A percentile compares a stretch with the other conserved stretches of the same genome.
phyloP scores from a whole-genome alignment of 2,329 filamentous ascomycete genomes.

The Mariannaea sp. region DNA sequence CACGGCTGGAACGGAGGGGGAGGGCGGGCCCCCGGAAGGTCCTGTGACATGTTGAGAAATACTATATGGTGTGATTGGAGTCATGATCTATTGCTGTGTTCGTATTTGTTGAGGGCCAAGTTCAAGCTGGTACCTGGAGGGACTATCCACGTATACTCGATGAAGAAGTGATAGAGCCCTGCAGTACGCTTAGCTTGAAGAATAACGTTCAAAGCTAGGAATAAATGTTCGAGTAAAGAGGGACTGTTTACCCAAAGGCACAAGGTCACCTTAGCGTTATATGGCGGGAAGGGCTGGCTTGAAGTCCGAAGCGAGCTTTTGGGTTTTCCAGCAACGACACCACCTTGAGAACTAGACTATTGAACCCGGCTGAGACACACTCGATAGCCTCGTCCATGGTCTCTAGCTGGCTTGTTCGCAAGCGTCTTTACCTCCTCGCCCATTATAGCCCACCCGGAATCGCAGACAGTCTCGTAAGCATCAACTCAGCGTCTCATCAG shows the following conservation, averaged over 20 bases:
- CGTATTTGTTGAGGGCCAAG: neutral
- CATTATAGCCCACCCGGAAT: neutral
- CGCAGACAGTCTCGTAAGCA: neutral
- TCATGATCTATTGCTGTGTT: neutral
- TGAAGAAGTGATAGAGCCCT: too few species aligned
- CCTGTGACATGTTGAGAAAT: slow-evolving; percentile 6
- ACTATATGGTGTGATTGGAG: slow-evolving; percentile 13
- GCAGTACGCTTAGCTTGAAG: too few species aligned
- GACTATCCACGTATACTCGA: too few species aligned
- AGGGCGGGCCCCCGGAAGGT: too few species aligned
- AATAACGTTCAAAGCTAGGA: too few species aligned
- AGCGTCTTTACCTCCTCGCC: neutral
- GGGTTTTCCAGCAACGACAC: slow-evolving; percentile 1
- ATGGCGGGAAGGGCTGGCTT: too few species aligned
- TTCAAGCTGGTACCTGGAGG: neutral
- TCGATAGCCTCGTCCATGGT: slow-evolving; percentile 1
- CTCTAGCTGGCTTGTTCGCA: neutral
- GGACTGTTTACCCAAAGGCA: too few species aligned
- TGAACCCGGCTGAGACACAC: neutral
- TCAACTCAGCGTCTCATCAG: neutral
- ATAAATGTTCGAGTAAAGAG: too few species aligned
- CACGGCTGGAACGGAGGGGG: slow-evolving; percentile 5
- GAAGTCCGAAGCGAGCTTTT: too few species aligned
- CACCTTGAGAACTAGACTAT: neutral
- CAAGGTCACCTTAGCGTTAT: too few species aligned